phyloP scores from a whole-genome alignment of 108 stramenopile genomes.

The Chaetoceros tenuissimus region DNA sequence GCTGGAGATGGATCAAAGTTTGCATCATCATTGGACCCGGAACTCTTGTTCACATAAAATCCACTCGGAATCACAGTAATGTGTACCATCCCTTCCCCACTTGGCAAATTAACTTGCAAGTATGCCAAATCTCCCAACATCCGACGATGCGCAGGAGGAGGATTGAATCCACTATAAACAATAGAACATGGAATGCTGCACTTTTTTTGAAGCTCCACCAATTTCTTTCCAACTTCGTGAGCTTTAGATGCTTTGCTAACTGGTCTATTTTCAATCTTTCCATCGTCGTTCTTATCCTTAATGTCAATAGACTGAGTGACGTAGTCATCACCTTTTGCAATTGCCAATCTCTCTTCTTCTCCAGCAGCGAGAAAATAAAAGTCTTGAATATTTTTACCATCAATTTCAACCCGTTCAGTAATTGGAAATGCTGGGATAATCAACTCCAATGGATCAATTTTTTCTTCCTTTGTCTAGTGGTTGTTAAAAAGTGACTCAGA shows the following conservation, averaged over 20 bases:
- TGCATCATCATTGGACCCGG: slow-evolving; percentile 4
- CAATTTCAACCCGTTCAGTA: slow-evolving; percentile 15
- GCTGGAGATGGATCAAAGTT: slow-evolving; percentile 86
- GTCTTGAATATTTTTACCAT: slow-evolving; percentile 42
- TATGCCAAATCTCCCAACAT: slow-evolving; percentile 92
- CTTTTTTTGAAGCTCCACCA: slow-evolving; percentile 46
- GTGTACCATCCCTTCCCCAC: slow-evolving; percentile 37
- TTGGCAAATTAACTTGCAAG: slow-evolving; percentile 63
- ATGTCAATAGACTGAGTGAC: neutral
- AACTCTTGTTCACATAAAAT: slow-evolving; percentile 86
- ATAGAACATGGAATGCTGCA: slow-evolving; percentile 37
- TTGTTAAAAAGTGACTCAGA: neutral
- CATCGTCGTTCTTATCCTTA: slow-evolving; percentile 13
- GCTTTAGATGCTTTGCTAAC: slow-evolving; percentile 7
- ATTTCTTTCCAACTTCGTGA: slow-evolving; percentile 27
- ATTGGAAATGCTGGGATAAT: slow-evolving; percentile 21
- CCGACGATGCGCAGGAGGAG: slow-evolving; percentile 75
- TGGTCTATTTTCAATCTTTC: slow-evolving; percentile 40
- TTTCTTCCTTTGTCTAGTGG: slow-evolving; percentile 9
- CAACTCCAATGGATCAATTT: slow-evolving; percentile 13
- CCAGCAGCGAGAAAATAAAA: slow-evolving; percentile 71
- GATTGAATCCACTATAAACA: slow-evolving; percentile 77
- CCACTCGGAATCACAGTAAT: slow-evolving; percentile 79
- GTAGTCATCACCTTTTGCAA: neutral
- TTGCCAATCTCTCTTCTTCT: slow-evolving; percentile 38